Conservation (phyloP, 805 yeast genomes). For the Hanseniaspora vineae region DNA sequence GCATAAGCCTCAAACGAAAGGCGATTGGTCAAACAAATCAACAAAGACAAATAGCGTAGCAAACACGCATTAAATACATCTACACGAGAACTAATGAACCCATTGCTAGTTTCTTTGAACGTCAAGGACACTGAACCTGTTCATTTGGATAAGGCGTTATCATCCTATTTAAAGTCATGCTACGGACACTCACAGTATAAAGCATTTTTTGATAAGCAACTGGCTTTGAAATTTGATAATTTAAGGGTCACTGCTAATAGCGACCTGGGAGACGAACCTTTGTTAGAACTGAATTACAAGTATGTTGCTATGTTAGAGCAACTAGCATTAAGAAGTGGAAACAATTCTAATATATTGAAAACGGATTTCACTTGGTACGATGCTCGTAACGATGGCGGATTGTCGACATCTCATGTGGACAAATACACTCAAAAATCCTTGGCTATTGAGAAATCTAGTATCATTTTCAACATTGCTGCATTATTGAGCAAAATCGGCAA, state of each 20-base stretch:
- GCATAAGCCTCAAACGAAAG: no score
- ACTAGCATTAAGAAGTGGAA: conserved; percentile 64
- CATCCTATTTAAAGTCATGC: conserved; percentile 17
- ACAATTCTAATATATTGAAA: conserved; percentile 39
- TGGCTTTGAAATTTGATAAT: conserved; percentile 16
- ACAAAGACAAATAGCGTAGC: not conserved
- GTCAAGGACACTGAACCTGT: conserved; percentile 20
- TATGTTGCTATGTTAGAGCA: conserved; percentile 78
- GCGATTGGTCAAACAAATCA: not conserved
- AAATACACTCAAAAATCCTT: conserved; percentile 50
- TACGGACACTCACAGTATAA: conserved; percentile 22
- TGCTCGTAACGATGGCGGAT: conserved; percentile 36
- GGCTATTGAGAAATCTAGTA: conserved; percentile 82
- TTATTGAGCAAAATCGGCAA: conserved; percentile 40
- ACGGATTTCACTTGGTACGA: conserved; percentile 72
- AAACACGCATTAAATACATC: not conserved
- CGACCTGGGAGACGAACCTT: conserved; percentile 18
- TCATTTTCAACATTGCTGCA: conserved; percentile 68
- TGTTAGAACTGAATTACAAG: conserved; percentile 31
- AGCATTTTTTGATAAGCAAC: conserved; percentile 18
- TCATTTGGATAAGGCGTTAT: conserved; percentile 20
- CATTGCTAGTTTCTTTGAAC: conserved; percentile 13
- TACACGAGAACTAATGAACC: conserved; percentile 11
- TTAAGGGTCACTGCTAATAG: conserved; percentile 22
- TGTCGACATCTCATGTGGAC: no score